Base-by-base conservation (phyloP, 2,329 filamentous ascomycete genomes). In the Lasiodiplodia theobromae region DNA sequence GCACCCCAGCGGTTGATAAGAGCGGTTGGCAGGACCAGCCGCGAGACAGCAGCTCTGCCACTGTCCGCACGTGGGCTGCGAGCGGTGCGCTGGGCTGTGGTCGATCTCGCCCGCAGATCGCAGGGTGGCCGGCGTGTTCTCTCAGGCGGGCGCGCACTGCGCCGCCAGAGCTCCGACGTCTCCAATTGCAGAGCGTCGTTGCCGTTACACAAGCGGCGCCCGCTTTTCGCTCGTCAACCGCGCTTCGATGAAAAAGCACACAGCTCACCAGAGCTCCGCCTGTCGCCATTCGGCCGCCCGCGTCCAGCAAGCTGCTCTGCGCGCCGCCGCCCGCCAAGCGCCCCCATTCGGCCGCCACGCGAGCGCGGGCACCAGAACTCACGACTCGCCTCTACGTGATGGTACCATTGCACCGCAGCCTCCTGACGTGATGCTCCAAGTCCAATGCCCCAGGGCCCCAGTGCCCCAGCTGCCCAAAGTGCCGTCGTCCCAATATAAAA, bases 181-280 rank as follows among this genome's bases (percentile, higher is more conserved):
- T 62, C 60, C 60, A 64, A 64, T 64, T 64, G 60, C 60, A 64
- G 56, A 37, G 18, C 60, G 1, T 18, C 18, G 28, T 28, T 6
- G 44, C 44, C 44, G 54, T 64, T 52, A 52, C 60, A 64, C 60
- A 51, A n/a, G 38, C 18, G n/a, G 16, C 60, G 60, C 60, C 60
- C 60, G 60, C 25, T 64, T 64, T 64, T 66, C 28, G 53, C 64
- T 57, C 53, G 64, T 66, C 64, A 40, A 54, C 37, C 51, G 53
- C 64, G 51, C 64, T 44, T 66, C 63, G 44, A 28, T 38, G 47
- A 66, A 66, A 66, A 56, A 66, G 63, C 52, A 53, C 63, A 53
- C 49, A 21, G 28, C 58, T 21, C 28, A 49, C 18, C 28, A 34
- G 3, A 10, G 44, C 63, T 66, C 51, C 51, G 53, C 51, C 34